phyloP scores from a whole-genome alignment of 805 yeast species.

The Suhomyces prunicola region DNA sequence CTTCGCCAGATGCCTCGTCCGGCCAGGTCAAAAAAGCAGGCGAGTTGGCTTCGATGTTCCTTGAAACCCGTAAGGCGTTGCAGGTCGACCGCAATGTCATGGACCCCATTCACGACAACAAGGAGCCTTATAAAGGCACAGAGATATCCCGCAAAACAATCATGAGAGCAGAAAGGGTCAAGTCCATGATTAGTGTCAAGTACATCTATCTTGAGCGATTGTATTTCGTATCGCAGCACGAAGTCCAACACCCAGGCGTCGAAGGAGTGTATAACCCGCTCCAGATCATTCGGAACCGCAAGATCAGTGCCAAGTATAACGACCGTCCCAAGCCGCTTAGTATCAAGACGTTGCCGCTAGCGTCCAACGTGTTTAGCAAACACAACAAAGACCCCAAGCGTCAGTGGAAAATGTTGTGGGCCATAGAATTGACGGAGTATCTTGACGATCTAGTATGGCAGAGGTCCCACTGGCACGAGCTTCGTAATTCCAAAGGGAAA shows the following conservation, averaged over 20 bases:
- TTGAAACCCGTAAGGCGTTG: slow-evolving; percentile 42
- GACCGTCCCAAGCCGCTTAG: slow-evolving; percentile 45
- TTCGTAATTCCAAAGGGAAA: slow-evolving; percentile 43
- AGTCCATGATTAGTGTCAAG: slow-evolving; percentile 46
- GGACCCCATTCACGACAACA: slow-evolving; percentile 23
- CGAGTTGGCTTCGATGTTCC: slow-evolving; percentile 37
- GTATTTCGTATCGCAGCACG: slow-evolving; percentile 17
- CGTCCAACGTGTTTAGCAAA: slow-evolving; percentile 61
- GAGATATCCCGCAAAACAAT: slow-evolving; percentile 34
- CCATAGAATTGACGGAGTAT: slow-evolving; percentile 58
- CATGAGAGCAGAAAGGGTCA: slow-evolving; percentile 49
- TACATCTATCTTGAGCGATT: slow-evolving; percentile 47
- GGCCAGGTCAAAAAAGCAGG: slow-evolving; percentile 25
- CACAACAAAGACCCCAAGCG: slow-evolving; percentile 26
- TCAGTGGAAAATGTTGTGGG: slow-evolving; percentile 55
- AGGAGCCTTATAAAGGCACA: slow-evolving; percentile 4
- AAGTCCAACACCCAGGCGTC: slow-evolving; percentile 43
- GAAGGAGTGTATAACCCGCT: slow-evolving; percentile 78
- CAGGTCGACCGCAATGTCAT: slow-evolving; percentile 41
- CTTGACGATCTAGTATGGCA: slow-evolving; percentile 60
- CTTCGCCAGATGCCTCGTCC: background rate
- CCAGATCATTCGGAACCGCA: slow-evolving; percentile 75
- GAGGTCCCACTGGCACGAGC: slow-evolving; percentile 51
- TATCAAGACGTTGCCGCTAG: slow-evolving; percentile 52
- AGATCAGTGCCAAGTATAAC: slow-evolving; percentile 49